Conservation (phyloP, 805 yeast genomes). For the Pichia deserticola region DNA sequence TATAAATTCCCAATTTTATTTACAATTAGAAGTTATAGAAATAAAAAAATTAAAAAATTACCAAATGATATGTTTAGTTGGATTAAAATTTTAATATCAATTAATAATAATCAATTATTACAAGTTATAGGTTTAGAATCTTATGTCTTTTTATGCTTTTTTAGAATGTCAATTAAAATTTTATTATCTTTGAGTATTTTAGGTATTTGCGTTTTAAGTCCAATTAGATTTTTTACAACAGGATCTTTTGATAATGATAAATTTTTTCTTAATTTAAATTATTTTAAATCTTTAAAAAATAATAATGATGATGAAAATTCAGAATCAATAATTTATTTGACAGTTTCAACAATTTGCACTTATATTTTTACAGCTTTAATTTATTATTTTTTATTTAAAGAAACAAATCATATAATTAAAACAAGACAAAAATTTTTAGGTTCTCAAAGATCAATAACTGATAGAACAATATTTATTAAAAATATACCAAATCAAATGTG, state of each 20-base stretch:
- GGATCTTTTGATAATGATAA: conserved; percentile 37
- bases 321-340: conserved; percentile 31
- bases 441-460: conserved; percentile 51
- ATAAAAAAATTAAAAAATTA: conserved; percentile 34
- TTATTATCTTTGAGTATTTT: conserved; percentile 37
- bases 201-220: conserved; percentile 44
- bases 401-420: conserved; percentile 41
- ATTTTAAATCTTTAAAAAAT: background rate
- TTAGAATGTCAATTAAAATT: conserved; percentile 46
- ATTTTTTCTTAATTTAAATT: background rate
- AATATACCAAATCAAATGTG: conserved; percentile 45
- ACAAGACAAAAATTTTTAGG: conserved; percentile 53
- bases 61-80: conserved; percentile 47
- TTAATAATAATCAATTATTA: conserved; percentile 44
- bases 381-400: conserved; percentile 36
- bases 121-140: conserved; percentile 55
- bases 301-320: conserved; percentile 13
- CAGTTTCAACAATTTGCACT: conserved; percentile 51
- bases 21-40: conserved; percentile 46
- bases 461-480: conserved; percentile 48
- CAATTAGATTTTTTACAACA: conserved; percentile 44
- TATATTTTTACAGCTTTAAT: conserved; percentile 45
- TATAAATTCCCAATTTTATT: conserved; percentile 51
- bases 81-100: conserved; percentile 40
- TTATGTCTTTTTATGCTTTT: conserved; percentile 50